Conservation (phyloP, 805 yeast genomes). For the Starmerella khaoyaiensis region DNA sequence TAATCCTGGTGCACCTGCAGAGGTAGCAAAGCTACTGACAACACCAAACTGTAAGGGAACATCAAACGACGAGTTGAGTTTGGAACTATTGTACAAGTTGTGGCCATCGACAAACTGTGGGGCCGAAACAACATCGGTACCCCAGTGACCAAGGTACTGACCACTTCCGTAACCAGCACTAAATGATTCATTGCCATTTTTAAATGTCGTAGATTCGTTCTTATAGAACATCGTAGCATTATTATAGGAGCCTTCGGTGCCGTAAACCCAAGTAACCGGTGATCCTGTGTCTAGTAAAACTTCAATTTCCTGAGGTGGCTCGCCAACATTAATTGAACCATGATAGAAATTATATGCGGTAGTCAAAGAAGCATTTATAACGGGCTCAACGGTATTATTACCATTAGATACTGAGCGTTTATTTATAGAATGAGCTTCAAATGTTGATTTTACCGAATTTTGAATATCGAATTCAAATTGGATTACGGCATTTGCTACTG, state of each 20-base stretch:
- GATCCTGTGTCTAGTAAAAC: constrained; percentile 40
- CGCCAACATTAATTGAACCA: constrained; percentile 30
- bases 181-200: constrained; percentile 28
- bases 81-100: constrained; percentile 1
- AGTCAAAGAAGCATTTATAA: constrained; percentile 20
- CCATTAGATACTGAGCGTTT: no score
- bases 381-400: constrained; percentile 12
- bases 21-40: constrained; percentile 19
- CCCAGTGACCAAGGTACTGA: constrained; percentile 26
- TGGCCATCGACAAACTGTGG: constrained; percentile 15
- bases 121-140: constrained; percentile 22
- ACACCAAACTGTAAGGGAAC: constrained; percentile 26
- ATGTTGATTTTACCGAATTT: no score
- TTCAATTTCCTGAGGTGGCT: constrained; percentile 33
- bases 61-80: not conserved
- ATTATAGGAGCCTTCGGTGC: constrained; percentile 25
- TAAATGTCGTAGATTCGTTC: constrained; percentile 25
- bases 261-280: constrained; percentile 38
- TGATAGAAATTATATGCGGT: constrained; percentile 29
- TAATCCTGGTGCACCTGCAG: constrained; percentile 23
- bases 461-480: constrained; percentile 13
- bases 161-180: constrained; percentile 32
- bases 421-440: no score
- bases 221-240: constrained; percentile 24
- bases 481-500: constrained; percentile 11